Percentiles rank a stretch among this genome's conserved stretches.
Conservation (phyloP, 2,329 filamentous ascomycete species). For the Penicillium crustosum region DNA sequence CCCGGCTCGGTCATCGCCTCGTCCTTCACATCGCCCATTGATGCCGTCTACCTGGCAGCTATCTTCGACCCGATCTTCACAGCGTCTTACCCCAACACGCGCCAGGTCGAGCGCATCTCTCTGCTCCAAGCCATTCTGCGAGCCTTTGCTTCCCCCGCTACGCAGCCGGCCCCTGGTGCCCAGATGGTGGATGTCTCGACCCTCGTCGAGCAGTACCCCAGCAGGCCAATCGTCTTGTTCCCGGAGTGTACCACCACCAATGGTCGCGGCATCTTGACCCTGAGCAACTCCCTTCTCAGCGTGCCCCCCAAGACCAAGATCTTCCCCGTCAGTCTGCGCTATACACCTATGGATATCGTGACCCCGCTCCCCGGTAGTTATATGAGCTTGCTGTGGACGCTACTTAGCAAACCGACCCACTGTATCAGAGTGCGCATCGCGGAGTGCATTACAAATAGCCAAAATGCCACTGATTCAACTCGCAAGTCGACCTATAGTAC, state of each 20-base stretch:
- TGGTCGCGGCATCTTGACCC: slow-evolving; percentile 80
- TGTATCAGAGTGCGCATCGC: slow-evolving; percentile 90
- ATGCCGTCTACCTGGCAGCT: slow-evolving; percentile 88
- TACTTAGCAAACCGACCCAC: slow-evolving; percentile 81
- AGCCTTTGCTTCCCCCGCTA: slow-evolving; percentile 64
- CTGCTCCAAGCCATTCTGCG: slow-evolving; percentile 72
- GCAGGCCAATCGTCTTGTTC: slow-evolving; percentile 79
- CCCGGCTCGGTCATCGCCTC: slow-evolving; percentile 81
- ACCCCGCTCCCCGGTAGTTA: slow-evolving; percentile 80
- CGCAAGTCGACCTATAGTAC: slow-evolving; percentile 41
- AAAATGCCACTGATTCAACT: slow-evolving; percentile 24
- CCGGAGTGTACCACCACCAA: slow-evolving; percentile 95
- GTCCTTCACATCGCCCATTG: slow-evolving; percentile 88
- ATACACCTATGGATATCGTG: slow-evolving; percentile 84
- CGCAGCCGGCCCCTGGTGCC: slow-evolving; percentile 47
- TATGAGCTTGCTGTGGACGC: slow-evolving; percentile 74
- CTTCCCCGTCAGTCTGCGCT: slow-evolving; percentile 87
- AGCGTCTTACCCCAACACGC: slow-evolving; percentile 72
- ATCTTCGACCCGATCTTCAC: slow-evolving; percentile 97
- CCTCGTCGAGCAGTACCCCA: slow-evolving; percentile 67
- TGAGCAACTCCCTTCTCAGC: slow-evolving; percentile 73
- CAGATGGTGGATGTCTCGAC: slow-evolving; percentile 61
- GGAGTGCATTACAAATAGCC: slow-evolving; percentile 57
- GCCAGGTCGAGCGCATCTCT: slow-evolving; percentile 72
- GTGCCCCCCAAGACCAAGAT: slow-evolving; percentile 69